phyloP scores from a whole-genome alignment of 495 filamentous ascomycete species.

The Penicillium psychrofluorescens region DNA sequence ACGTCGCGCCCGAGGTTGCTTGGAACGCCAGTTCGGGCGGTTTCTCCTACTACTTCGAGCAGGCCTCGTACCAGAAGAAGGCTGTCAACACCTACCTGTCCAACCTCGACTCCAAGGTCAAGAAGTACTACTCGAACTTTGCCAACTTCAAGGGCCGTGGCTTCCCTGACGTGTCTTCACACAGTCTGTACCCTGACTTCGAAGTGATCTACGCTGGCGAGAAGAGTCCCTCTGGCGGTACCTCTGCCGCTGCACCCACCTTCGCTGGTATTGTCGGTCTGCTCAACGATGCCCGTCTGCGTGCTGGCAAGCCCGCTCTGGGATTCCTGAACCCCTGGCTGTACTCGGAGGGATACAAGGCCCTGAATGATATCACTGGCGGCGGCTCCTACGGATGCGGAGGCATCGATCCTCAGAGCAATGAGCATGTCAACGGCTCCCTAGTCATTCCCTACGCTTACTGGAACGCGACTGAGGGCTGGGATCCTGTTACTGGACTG shows the following conservation, averaged over 20 bases:
- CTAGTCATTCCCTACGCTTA: slow-evolving; percentile 22
- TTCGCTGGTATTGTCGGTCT: slow-evolving; percentile 42
- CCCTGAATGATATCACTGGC: slow-evolving; percentile 24
- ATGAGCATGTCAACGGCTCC: slow-evolving; percentile 11
- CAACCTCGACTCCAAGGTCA: slow-evolving; percentile 27
- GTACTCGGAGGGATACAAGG: slow-evolving; percentile 23
- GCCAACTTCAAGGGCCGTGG: slow-evolving; percentile 56
- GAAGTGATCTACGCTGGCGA: slow-evolving; percentile 22
- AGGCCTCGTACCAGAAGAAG: slow-evolving; percentile 52
- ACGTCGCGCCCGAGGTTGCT: slow-evolving; percentile 45
- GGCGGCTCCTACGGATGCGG: slow-evolving; percentile 23
- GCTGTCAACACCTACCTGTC: slow-evolving; percentile 48
- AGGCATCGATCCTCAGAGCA: slow-evolving; percentile 21
- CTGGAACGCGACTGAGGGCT: slow-evolving; percentile 33
- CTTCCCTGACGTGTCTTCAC: slow-evolving; percentile 61
- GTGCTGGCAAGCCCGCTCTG: slow-evolving; percentile 35
- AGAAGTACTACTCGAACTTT: slow-evolving; percentile 30
- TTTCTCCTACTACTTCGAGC: slow-evolving; percentile 57
- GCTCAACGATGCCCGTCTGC: slow-evolving; percentile 44
- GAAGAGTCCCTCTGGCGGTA: slow-evolving; percentile 33
- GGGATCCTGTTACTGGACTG: slow-evolving; percentile 43
- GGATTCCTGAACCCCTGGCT: slow-evolving; percentile 51
- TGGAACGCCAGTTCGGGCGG: slow-evolving; percentile 50
- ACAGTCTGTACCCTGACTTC: slow-evolving; percentile 36
- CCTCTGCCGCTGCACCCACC: slow-evolving; percentile 42